A percentile compares a stretch with the other conserved stretches of the same genome.
Evolutionary conservation across 1,284 basidiomycete genomes (phyloP).

Genomic region (Afroboletus lepidellus): DNA sequence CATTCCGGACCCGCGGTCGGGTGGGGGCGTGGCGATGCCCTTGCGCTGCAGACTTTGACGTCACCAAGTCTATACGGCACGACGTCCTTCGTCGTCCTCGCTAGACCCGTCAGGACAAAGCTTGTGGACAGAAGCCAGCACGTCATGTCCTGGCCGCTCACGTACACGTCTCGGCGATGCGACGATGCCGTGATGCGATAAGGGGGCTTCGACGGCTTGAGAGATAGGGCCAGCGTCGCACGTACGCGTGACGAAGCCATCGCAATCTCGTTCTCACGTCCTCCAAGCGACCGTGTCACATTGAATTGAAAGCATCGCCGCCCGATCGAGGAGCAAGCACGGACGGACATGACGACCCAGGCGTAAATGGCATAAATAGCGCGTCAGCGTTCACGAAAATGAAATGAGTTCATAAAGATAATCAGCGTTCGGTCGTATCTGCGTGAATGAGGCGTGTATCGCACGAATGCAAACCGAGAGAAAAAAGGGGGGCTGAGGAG

Average conservation of each 20-base stretch:
- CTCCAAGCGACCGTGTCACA: neutral
- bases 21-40: too few relatives aligned
- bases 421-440: conserved; percentile 17
- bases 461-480: neutral
- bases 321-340: neutral
- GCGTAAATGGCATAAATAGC: conserved; percentile 30
- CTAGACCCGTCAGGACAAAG: too few relatives aligned
- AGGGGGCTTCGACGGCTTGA: neutral
- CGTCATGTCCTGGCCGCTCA: neutral
- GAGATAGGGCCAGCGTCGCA: conserved; percentile 1
- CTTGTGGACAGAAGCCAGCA: too few relatives aligned
- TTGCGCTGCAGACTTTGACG: too few relatives aligned
- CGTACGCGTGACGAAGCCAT: too few relatives aligned
- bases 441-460: conserved; percentile 3
- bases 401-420: conserved; percentile 26
- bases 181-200: neutral
- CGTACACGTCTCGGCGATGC: neutral
- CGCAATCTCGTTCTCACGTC: conserved; percentile 15
- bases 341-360: neutral
- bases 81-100: too few relatives aligned
- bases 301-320: neutral
- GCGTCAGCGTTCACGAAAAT: conserved; percentile 12
- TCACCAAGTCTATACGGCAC: too few relatives aligned
- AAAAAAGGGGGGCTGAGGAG: neutral
- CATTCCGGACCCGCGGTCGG: too few relatives aligned